Evolutionary conservation across 768 basidiomycete species (phyloP).

Genomic region (Lactifluus pinguis): DNA sequence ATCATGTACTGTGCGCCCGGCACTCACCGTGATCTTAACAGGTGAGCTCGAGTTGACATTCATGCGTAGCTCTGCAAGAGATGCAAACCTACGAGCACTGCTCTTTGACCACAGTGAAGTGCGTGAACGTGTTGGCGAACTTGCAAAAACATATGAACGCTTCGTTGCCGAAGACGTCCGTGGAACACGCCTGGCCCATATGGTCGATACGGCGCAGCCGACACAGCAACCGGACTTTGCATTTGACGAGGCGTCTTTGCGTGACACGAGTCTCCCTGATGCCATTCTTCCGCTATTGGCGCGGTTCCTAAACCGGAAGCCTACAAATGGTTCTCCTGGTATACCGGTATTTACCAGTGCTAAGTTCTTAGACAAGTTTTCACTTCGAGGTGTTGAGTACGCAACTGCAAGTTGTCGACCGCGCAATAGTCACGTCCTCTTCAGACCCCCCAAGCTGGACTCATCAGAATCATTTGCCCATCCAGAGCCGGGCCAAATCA

Average conservation of each 20-base stretch:
- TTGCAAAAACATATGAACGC: neutral
- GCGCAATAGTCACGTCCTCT: neutral
- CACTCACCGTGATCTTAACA: neutral
- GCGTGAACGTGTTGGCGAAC: neutral
- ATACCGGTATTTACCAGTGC: too few species aligned
- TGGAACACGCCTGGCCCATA: neutral
- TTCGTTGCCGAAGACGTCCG: neutral
- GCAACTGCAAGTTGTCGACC: neutral
- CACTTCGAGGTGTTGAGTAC: neutral
- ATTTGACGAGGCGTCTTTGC: neutral
- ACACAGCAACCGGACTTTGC: neutral
- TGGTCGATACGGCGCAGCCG: too few species aligned
- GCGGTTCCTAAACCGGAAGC: neutral
- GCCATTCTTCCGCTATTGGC: neutral
- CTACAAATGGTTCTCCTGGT: too few species aligned
- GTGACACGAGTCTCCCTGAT: neutral
- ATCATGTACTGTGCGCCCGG: too few species aligned
- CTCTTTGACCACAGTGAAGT: neutral
- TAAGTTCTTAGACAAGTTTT: too few species aligned
- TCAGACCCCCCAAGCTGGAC: too few species aligned
- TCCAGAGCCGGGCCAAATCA: too few species aligned
- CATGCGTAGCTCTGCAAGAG: neutral
- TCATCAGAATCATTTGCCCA: too few species aligned
- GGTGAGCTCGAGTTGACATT: constrained; percentile 14
- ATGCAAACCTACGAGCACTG: constrained; percentile 1